A percentile compares a stretch with the other conserved stretches of the same genome.
Evolutionary conservation across 208 protist species (phyloP).

Genomic region (Dictyostelium gargantuum): DNA sequence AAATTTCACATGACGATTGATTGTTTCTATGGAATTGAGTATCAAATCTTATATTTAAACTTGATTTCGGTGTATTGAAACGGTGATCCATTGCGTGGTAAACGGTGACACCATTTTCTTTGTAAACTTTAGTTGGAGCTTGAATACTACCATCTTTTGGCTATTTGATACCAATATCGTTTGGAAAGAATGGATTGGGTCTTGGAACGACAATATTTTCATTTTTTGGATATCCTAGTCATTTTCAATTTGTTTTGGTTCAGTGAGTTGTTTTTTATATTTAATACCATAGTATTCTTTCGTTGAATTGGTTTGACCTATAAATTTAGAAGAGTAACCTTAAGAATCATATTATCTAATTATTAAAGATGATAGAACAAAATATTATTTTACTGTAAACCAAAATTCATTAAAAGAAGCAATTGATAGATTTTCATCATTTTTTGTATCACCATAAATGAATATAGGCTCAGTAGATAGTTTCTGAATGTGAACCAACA

Average conservation of each 20-base stretch:
- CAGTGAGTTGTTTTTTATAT: neutral
- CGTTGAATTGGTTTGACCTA: neutral
- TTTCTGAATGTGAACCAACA: neutral
- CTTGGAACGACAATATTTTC: neutral
- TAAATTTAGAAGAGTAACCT: neutral
- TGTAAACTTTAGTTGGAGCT: neutral
- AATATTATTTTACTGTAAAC: constrained; percentile 25
- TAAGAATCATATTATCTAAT: too few relatives aligned
- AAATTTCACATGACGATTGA: neutral
- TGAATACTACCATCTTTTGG: neutral
- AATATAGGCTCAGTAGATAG: neutral
- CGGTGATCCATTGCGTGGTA: neutral
- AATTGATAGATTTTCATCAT: constrained; percentile 58
- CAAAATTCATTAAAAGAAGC: neutral
- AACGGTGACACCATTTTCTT: neutral
- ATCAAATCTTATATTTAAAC: neutral
- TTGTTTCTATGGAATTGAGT: neutral
- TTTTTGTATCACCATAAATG: constrained; percentile 55
- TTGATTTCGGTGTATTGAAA: constrained; percentile 10
- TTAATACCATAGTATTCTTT: neutral
- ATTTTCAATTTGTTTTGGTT: too few relatives aligned
- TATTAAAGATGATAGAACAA: too few relatives aligned
- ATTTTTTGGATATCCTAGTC: neutral
- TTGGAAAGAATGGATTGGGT: neutral
- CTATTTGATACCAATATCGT: neutral